Percentiles rank a stretch among this genome's conserved stretches.
Evolutionary conservation across 441 rosid genomes (phyloP).

Genomic region (Omphalea diandra): DNA sequence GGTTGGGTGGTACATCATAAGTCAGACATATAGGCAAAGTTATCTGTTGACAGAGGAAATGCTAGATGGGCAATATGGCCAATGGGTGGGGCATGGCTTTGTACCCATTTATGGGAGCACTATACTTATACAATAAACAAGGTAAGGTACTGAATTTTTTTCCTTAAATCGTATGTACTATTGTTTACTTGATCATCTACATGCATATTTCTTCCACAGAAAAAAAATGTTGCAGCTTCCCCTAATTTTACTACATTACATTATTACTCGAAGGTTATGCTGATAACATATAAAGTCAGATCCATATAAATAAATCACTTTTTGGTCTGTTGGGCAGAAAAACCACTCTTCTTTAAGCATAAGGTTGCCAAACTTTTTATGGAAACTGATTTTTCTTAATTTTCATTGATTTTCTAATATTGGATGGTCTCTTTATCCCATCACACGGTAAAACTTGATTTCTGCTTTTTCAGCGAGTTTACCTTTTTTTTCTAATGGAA

Average conservation of each 20-base stretch:
- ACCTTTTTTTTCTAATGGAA: neutral
- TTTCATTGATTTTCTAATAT: neutral
- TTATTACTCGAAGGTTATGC: neutral
- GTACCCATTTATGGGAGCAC: slow-evolving; percentile 76
- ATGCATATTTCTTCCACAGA: neutral
- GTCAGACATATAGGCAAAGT: slow-evolving; percentile 71
- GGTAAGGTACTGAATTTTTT: slow-evolving; percentile 34
- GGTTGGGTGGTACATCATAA: slow-evolving; percentile 73
- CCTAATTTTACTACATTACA: neutral
- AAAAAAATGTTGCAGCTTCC: neutral
- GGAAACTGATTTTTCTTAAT: neutral
- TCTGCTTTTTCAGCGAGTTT: no score
- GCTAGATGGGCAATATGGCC: slow-evolving; percentile 64
- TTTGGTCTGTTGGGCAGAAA: neutral
- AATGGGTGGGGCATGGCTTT: slow-evolving; percentile 81
- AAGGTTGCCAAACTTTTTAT: neutral
- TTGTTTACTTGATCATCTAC: neutral
- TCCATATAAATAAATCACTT: neutral
- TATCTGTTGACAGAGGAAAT: slow-evolving; percentile 46
- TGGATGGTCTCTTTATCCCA: no score
- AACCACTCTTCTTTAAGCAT: neutral
- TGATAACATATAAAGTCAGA: neutral
- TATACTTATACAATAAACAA: slow-evolving; percentile 55
- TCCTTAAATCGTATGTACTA: neutral
- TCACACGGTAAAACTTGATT: no score